phyloP scores from a whole-genome alignment of 176 grass and related monocot genomes.

The Raddia distichophylla region DNA sequence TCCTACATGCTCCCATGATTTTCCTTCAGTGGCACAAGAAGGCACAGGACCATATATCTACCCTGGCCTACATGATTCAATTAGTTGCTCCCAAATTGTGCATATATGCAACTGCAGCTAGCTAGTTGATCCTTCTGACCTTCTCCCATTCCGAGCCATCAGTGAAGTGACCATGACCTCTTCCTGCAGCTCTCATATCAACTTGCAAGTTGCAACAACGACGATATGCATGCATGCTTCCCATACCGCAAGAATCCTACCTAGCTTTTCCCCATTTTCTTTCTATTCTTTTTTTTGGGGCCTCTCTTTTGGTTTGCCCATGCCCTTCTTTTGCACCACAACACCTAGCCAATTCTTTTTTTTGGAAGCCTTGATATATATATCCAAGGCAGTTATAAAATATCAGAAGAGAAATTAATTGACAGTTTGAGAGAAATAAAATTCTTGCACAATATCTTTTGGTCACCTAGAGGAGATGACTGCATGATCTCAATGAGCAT shows the following conservation, averaged over 20 bases:
- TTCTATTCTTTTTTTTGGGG: neutral
- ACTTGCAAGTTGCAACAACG: slow-evolving; percentile 38
- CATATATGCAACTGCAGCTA: neutral
- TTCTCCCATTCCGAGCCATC: slow-evolving; percentile 41
- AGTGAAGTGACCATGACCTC: slow-evolving; percentile 52
- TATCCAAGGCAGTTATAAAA: slow-evolving; percentile 20
- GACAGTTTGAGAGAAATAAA: slow-evolving; percentile 5
- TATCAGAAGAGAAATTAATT: neutral
- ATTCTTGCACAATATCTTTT: neutral
- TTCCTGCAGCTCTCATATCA: slow-evolving; percentile 48
- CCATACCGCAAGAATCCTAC: slow-evolving; percentile 48
- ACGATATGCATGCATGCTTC: slow-evolving; percentile 19
- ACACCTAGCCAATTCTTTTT: neutral
- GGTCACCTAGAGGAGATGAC: slow-evolving; percentile 6
- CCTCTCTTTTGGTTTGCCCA: slow-evolving; percentile 37
- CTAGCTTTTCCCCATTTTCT: neutral
- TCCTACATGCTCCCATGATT: slow-evolving; percentile 34
- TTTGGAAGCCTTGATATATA: slow-evolving; percentile 26
- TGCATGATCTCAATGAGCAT: slow-evolving; percentile 24
- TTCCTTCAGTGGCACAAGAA: slow-evolving; percentile 31
- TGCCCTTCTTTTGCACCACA: slow-evolving; percentile 22
- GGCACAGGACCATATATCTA: neutral
- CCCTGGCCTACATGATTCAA: neutral
- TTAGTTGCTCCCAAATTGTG: slow-evolving; percentile 19
- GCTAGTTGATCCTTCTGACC: slow-evolving; percentile 36